These are phyloP conservation scores for Cylindrotheca fusiformis DNA, from an alignment of 108 stramenopile species.

Conservation along the genomic window DNA sequence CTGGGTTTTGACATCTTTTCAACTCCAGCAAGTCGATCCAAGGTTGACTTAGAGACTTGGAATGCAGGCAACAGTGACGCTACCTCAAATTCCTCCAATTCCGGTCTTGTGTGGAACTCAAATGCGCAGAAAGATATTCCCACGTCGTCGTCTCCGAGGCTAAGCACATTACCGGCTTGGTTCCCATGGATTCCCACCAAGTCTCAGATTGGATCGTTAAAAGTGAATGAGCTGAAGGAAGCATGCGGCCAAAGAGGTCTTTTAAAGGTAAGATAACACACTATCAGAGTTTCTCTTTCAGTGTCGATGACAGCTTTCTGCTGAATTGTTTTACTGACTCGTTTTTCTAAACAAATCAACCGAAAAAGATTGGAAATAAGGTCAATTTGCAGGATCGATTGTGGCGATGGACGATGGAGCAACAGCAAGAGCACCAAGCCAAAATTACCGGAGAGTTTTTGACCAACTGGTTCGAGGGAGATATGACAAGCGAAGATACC, in stretches of 20 bases:
- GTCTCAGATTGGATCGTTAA: slow-evolving; percentile 47
- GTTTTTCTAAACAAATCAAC: no score
- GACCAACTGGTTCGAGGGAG: slow-evolving; percentile 21
- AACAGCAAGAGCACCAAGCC: slow-evolving; percentile 41
- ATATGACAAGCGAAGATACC: not conserved
- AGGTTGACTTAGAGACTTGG: not conserved
- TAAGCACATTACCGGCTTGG: slow-evolving; percentile 48
- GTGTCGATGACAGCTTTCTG: no score
- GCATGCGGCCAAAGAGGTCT: slow-evolving; percentile 56
- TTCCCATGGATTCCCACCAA: slow-evolving; percentile 58
- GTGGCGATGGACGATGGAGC: slow-evolving; percentile 45
- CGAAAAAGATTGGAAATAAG: slow-evolving; percentile 52
- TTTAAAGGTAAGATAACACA: slow-evolving; percentile 31
- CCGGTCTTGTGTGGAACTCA: no score
- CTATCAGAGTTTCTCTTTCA: no score
- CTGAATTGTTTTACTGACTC: no score
- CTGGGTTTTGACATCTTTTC: no score
- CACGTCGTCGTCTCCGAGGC: no score
- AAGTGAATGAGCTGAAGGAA: slow-evolving; percentile 45
- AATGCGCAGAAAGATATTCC: no score
- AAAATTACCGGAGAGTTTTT: slow-evolving; percentile 18
- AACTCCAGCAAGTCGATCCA: no score
- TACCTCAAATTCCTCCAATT: no score
- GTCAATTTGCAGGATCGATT: slow-evolving; percentile 54
- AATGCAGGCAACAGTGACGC: no score